Evolutionary conservation across 1,284 basidiomycete species (phyloP), one percentile per base, ranked within the genome.

Genomic region (Apiotrichum mycotoxinovorans): DNA sequence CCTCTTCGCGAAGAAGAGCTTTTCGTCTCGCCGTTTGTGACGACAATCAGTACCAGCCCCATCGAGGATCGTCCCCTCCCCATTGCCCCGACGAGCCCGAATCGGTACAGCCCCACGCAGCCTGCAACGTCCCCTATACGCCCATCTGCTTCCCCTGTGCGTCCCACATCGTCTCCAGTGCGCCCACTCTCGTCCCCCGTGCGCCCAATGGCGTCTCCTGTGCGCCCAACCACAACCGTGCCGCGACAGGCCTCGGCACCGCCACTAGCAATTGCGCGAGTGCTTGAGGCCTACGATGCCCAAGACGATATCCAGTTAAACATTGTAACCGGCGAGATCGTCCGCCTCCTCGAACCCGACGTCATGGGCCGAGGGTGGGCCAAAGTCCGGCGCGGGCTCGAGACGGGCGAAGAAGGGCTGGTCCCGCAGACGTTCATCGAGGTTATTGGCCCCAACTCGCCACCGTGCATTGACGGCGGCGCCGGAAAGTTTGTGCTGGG

Each of bases 321-420:
- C 17, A 37, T 56, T 5, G 15, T 22, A 38, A 43, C 14, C 10
- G 63, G 63, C 23, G 58, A 61, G 48, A 50, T 65, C 4, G 48
- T 65, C n/a, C 54, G 58, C 30, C 26, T 65, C 30, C 22, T 62
- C 40, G 63, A 65, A 54, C 61, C 55, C 2, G 62, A 64, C 51
- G 43, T 64, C 11, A 58, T 58, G 38, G 60, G 60, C 8, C 41
- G 20, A 23, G 63, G 63, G 18, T 65, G 63, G 63, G 35, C 57
- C 43, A 56, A 53, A 27, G 56, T 58, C 1, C 49, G 63, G 12
- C 52, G 51, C 15, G 55, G 57, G 3, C 34, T 64, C 20, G 51
- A 60, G 8, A 27, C 10, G 10, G 57, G 50, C 27, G 44, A 44
- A 2, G 58, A 60, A 42, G 63, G 63, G 15, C 49, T 62, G 3